A percentile compares a stretch with the other conserved stretches of the same genome.
phyloP scores from a whole-genome alignment of 306 rosid species.

The Canavalia gladiata region DNA sequence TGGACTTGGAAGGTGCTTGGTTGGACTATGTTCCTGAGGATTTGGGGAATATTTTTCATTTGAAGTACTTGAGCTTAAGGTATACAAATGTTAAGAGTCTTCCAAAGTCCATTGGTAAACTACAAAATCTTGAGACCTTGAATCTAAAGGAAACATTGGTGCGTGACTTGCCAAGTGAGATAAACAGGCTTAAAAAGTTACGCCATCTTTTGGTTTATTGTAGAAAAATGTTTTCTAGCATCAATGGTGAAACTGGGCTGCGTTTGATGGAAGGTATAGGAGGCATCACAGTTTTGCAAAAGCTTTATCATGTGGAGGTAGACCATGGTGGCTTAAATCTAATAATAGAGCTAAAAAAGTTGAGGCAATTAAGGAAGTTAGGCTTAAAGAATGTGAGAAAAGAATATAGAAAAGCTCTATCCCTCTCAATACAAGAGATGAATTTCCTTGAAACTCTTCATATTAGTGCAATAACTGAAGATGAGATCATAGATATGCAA shows the following conservation, averaged over 20 bases:
- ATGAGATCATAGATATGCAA: conserved; percentile 23
- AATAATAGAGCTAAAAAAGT: conserved; percentile 40
- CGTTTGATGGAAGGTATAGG: not conserved
- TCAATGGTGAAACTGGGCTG: not conserved
- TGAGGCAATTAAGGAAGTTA: conserved; percentile 43
- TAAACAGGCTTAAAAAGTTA: conserved; percentile 22
- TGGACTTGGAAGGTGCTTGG: conserved; percentile 26
- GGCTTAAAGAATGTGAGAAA: conserved; percentile 35
- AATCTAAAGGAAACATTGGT: not conserved
- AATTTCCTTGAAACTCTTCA: conserved; percentile 8
- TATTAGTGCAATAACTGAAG: not conserved
- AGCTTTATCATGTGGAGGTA: not conserved
- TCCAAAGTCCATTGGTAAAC: conserved; percentile 9
- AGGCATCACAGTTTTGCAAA: not conserved
- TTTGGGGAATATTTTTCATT: conserved; percentile 12
- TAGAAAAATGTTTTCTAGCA: not conserved
- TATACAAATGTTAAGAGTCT: not conserved
- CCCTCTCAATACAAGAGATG: conserved; percentile 35
- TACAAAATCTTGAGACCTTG: conserved; percentile 35
- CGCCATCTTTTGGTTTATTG: conserved; percentile 12
- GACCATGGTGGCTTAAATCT: not conserved
- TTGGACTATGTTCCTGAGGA: not conserved
- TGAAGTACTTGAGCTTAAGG: conserved; percentile 39
- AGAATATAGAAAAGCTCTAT: conserved; percentile 12
- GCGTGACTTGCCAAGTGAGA: not conserved